phyloP scores from a whole-genome alignment of 345 rosid species.

The Eucalyptus curtisii region DNA sequence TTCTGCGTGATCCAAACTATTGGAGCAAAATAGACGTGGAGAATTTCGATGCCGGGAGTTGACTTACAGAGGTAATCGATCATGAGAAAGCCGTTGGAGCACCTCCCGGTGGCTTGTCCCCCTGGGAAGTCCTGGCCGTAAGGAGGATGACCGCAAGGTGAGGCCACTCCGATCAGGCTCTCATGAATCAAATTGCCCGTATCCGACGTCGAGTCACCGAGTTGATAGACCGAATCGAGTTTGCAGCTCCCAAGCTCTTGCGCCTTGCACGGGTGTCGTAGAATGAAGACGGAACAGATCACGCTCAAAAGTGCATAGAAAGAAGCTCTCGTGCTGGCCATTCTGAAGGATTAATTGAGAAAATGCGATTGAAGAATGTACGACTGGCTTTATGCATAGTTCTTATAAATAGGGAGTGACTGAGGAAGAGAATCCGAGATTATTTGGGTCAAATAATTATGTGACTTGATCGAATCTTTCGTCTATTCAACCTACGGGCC shows the following conservation, averaged over 20 bases:
- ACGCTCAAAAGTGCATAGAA: background rate
- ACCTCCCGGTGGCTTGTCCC: constrained; percentile 3
- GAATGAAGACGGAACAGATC: background rate
- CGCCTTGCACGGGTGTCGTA: background rate
- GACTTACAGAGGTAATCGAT: constrained; percentile 9
- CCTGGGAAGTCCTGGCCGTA: background rate
- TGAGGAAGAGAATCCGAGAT: background rate
- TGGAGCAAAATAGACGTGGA: background rate
- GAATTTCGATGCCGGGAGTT: background rate
- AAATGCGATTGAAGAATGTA: background rate
- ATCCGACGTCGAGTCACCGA: background rate
- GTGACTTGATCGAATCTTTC: background rate
- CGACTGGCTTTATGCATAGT: background rate
- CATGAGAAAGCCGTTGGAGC: constrained; percentile 6
- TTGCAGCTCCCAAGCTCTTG: background rate
- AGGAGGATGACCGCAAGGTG: background rate
- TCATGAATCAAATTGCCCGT: background rate
- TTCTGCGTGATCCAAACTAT: background rate
- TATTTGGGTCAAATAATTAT: background rate
- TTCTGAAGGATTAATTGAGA: background rate
- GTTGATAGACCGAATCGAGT: background rate
- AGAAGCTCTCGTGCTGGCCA: background rate
- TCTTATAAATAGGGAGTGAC: background rate
- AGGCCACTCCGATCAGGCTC: background rate
- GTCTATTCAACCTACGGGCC: background rate